Evolutionary conservation across 2,329 filamentous ascomycete genomes (phyloP), one percentile per base, ranked within the genome.

Genomic region (Scytalidium sp.): DNA sequence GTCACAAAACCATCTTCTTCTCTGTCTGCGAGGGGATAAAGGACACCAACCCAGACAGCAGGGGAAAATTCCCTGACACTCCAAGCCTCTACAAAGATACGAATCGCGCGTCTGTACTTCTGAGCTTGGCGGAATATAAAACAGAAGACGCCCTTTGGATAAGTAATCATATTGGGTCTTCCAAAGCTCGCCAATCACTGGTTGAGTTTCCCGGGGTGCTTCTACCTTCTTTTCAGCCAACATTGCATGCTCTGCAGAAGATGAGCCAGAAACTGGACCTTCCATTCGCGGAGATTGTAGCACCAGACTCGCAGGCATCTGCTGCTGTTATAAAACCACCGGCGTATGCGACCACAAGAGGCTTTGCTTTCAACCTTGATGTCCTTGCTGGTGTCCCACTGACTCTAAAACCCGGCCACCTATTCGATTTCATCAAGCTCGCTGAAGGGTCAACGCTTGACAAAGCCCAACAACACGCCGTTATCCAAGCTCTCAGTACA

Each of bases 161-260:
- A 19, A 46, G 42, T 21, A 50, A 43, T 50, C 55, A 58, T 19
- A 50, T 49, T 48, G 41, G 39, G 42, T 19, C 47, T 49, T n/a
- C 49, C 39, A 55, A 56, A 50, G 46, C 51, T 45, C 51, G 54
- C 17, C 53, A 58, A 50, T 58, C 53, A 19, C 68, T 87, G 1
- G 71, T 86, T 1, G 83, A 87, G 54, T 85, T 87, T 49, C 83
- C 82, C 0, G 79, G 78, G 0, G 67, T 86, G 3, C 63, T 87
- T 2, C 66, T 84, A 2, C 73, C 76, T 0, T 73, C 82, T 0
- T 86, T 87, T 55, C 66, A 74, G 21, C 78, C 79, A 21, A 83
- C 78, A 0, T 68, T 87, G 0, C 63, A 70, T 41, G 77, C 76
- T 0, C 66, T 87, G 2, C 80, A 87, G 58, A 60, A 64, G 1